Evolutionary conservation across 225 moss, liverwort and hornwort genomes (phyloP), one percentile per base, ranked within the genome.

Genomic region (Bryum argenteum): DNA sequence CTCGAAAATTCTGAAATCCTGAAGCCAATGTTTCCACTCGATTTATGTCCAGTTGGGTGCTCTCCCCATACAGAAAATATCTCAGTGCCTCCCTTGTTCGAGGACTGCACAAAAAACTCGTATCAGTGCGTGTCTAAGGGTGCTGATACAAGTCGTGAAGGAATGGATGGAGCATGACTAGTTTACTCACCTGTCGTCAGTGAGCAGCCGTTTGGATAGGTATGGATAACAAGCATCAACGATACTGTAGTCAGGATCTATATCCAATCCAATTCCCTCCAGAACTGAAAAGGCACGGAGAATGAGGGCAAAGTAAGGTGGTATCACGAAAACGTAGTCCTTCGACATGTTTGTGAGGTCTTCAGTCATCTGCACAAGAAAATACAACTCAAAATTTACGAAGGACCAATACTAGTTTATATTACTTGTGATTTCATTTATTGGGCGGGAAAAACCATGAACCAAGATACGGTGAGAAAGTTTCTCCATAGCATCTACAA

Each of bases 281-380:
- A 94, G 77, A 65, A 94, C 94, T 54, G 94, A 94, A 71, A 94
- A 94, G 43, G 94, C 94, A 75, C 94, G 81, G 11, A 94, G 80
- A 58, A 91, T 94, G 50, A 94, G 90, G 23, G 91, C 90, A 68
- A 94, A 94, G 71, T 94, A 94, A 4, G 91, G 91, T 37, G 94
- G 94, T 58, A 94, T 88, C 24, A 94, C 94, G 70, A 94, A 94
- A 9, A 94, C 94, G 54, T 90, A 94, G 64, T 94, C 94, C 72
- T 94, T 90, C 11, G 94, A 75, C 48, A 94, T 94, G 62, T 84
- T 90, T 22, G 88, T 82, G 72, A 94, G 81, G 80, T 94, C 90
- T 76, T 91, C 85, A 21, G 88, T 84, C 42, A 94, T 61, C 94
- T 94, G 81, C 65, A 73, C 59, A 57, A 76, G 54, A 8, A 71